These are phyloP conservation scores for Globisporangium spinosum DNA, from an alignment of 352 stramenopile genomes.

Conservation along the genomic window DNA sequence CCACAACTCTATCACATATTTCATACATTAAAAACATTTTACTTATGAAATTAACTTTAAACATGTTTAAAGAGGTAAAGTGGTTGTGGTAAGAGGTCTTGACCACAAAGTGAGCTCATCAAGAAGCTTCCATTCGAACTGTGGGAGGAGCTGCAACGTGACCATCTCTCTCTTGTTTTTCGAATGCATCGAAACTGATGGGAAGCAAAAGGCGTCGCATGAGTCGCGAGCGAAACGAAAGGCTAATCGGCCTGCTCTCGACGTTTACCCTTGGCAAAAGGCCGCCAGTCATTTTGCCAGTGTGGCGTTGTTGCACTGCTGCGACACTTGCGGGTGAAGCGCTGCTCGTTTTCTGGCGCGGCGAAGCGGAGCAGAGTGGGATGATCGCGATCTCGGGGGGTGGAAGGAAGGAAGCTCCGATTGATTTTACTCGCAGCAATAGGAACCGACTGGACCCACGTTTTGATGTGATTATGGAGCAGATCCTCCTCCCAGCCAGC, in stretches of 20 bases:
- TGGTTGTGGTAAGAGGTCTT: neutral
- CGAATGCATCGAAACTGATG: neutral
- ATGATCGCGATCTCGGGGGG: neutral
- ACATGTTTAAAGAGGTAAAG: neutral
- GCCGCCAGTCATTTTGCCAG: neutral
- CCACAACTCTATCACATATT: neutral
- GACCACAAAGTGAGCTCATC: neutral
- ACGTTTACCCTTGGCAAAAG: neutral
- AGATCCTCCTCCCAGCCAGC: neutral
- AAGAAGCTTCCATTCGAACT: neutral
- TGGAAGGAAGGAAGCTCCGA: neutral
- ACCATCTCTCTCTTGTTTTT: neutral
- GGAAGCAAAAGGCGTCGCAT: neutral
- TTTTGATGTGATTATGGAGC: neutral
- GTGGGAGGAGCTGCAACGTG: neutral
- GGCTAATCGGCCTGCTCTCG: slow-evolving; percentile 1
- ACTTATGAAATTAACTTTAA: neutral
- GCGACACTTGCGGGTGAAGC: neutral
- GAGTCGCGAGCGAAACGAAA: neutral
- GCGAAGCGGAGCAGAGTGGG: slow-evolving; percentile 1
- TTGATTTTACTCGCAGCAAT: neutral
- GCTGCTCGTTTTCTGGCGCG: neutral
- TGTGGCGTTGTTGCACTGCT: neutral
- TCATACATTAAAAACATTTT: neutral
- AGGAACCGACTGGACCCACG: neutral